Base-by-base conservation (phyloP, 345 rosid species). In the Eutrema japonicum region DNA sequence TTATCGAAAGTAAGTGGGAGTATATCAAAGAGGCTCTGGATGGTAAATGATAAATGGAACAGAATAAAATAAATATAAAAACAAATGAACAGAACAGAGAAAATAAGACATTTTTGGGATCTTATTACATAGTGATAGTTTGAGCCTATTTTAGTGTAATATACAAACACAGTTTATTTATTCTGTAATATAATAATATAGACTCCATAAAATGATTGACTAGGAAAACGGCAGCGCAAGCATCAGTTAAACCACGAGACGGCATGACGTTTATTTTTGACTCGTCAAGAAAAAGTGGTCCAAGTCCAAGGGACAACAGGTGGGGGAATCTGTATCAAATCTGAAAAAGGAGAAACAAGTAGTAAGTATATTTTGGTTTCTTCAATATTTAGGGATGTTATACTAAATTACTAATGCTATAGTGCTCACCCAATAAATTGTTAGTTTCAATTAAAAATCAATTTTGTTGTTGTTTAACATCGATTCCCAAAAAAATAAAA, bases 181-280 rank as follows among this genome's bases (percentile, higher is more conserved):
- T 30, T 4, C 33, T 30, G 33, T 30, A 30, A 30, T 30, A 30
- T 30, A 30, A 3, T 30, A n/a, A n/a, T n/a, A n/a, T n/a, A 30
- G 33, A 30, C 33, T 30, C 33, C 5, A 30, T 3, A 38, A 47
- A 47, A 26, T 22, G 10, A 12, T 51, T 26, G 38, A 66, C 22
- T 12, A 5, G 10, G 50, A n/a, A 52, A 72, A 53, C 70, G 46
- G 64, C 70, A 72, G 29, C 55, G n/a, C 64, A 45, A 16, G 33
- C 71, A 46, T 64, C 27, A 52, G 50, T 18, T 32, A 57, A 38
- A 47, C 53, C 45, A 56, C 2, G 37, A 66, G 60, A 56, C 16
- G 16, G 33, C 70, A 13, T 53, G 61, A 51, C 35, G 64, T 51
- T 14, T 47, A 10, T 49, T 55, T 16, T 45, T 73, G 32, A 13